A percentile compares a stretch with the other conserved stretches of the same genome.
These are phyloP conservation scores for Alternaria sp. DNA, from an alignment of 2,329 filamentous ascomycete genomes.

Conservation along the genomic window DNA sequence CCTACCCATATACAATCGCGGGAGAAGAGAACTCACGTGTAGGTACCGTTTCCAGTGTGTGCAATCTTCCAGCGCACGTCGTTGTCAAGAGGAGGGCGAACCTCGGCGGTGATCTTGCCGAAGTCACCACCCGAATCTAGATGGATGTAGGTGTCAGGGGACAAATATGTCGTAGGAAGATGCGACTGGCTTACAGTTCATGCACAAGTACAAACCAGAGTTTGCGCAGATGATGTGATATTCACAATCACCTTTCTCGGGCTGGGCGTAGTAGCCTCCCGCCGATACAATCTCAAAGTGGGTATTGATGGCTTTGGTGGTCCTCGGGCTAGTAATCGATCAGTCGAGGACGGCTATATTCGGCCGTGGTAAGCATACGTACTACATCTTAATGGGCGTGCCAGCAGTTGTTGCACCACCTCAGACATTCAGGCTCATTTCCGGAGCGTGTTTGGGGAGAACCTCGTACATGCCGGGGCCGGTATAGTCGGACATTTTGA, in stretches of 20 bases:
- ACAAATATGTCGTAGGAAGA: neutral
- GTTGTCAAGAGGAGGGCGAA: neutral
- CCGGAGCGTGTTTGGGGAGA: neutral
- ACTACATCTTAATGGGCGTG: slow-evolving; percentile 8
- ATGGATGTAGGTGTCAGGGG: neutral
- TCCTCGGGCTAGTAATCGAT: neutral
- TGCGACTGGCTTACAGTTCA: neutral
- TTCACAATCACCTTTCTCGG: neutral
- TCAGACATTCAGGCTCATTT: slow-evolving; percentile 6
- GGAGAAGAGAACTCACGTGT: neutral
- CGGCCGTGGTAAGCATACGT: neutral
- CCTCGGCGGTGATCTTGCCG: no score
- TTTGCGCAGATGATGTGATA: slow-evolving; percentile 9
- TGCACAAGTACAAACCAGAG: slow-evolving; percentile 8
- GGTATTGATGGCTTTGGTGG: neutral
- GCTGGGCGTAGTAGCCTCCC: neutral
- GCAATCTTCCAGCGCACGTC: slow-evolving; percentile 7
- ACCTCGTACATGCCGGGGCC: slow-evolving; percentile 9
- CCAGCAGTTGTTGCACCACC: neutral
- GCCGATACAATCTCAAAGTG: slow-evolving; percentile 9
- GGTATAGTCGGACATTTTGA: neutral
- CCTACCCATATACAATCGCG: no score
- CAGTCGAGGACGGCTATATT: neutral
- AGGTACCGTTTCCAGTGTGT: neutral
- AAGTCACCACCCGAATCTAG: neutral